phyloP scores from a whole-genome alignment of 1,139 yeast genomes.

The Zygotorulaspora mrakii region DNA sequence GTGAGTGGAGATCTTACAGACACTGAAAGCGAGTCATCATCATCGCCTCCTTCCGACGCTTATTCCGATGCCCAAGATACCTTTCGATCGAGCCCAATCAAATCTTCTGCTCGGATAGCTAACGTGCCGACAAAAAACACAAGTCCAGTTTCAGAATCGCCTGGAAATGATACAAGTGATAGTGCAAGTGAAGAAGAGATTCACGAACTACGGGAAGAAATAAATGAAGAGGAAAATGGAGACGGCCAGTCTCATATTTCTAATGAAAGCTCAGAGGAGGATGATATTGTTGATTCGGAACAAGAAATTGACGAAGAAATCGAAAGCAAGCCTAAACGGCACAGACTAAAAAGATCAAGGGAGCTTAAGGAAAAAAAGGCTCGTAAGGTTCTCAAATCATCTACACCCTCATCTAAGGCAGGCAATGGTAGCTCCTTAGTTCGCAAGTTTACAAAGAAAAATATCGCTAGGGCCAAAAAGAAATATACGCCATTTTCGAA shows the following conservation, averaged over 20 bases:
- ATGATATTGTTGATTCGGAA: slow-evolving; percentile 2
- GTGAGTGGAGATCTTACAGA: not conserved
- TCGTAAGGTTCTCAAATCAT: slow-evolving; percentile 8
- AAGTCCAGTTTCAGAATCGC: no score
- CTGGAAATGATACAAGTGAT: slow-evolving; percentile 6
- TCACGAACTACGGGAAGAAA: no score
- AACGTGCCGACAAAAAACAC: no score
- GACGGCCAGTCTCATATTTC: slow-evolving; percentile 10
- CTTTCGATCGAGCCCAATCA: slow-evolving; percentile 5
- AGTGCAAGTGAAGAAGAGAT: slow-evolving; percentile 8
- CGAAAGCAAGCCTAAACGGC: slow-evolving; percentile 1
- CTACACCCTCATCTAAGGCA: slow-evolving; percentile 7
- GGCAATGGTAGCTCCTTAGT: slow-evolving; percentile 6
- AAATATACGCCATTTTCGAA: slow-evolving; percentile 37
- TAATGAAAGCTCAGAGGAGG: slow-evolving; percentile 1
- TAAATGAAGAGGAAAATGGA: slow-evolving; percentile 10
- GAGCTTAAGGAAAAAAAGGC: slow-evolving; percentile 4
- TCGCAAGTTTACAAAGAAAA: slow-evolving; percentile 34
- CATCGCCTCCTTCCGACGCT: slow-evolving; percentile 12
- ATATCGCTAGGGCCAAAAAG: slow-evolving; percentile 36
- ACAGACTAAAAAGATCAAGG: not conserved
- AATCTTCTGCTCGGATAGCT: no score
- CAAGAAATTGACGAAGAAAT: slow-evolving; percentile 5
- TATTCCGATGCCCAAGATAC: slow-evolving; percentile 14
- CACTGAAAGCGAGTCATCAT: slow-evolving; percentile 7